These are phyloP conservation scores for Globisporangium radiosum DNA, from an alignment of 352 stramenopile species.

Conservation along the genomic window DNA sequence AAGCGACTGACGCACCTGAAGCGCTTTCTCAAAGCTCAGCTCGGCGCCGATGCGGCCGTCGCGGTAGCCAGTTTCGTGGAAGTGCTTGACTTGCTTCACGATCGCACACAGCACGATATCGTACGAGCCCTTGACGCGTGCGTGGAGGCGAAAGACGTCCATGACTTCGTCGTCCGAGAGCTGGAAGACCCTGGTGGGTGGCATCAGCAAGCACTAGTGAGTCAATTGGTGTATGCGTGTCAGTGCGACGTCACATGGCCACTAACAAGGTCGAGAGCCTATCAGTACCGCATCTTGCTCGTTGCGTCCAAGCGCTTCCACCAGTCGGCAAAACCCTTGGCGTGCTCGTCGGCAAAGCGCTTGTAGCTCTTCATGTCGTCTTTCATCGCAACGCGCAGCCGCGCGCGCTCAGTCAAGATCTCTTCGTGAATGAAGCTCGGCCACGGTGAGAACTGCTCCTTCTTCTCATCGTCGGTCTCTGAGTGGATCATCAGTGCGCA, in stretches of 20 bases:
- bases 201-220: neutral
- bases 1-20: conserved; percentile 23
- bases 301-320: conserved; percentile 44
- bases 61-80: conserved; percentile 84
- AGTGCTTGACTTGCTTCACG: conserved; percentile 91
- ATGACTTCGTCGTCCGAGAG: conserved; percentile 80
- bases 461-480: conserved; percentile 90
- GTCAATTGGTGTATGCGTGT: neutral
- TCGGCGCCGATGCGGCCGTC: conserved; percentile 81
- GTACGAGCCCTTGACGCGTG: conserved; percentile 89
- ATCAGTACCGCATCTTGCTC: conserved; percentile 31
- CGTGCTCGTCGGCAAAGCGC: conserved; percentile 52
- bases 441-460: conserved; percentile 85
- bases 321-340: conserved; percentile 56
- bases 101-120: conserved; percentile 88
- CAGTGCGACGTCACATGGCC: too few species aligned
- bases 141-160: conserved; percentile 72
- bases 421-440: conserved; percentile 88
- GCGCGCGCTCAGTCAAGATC: conserved; percentile 88
- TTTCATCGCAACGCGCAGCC: conserved; percentile 82
- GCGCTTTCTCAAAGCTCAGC: conserved; percentile 52
- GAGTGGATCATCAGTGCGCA: neutral
- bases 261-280: too few species aligned
- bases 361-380: conserved; percentile 64
- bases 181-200: conserved; percentile 65